These are phyloP conservation scores for Solanum hybrid DNA, from an alignment of 305 asterid species.

Conservation along the genomic window DNA sequence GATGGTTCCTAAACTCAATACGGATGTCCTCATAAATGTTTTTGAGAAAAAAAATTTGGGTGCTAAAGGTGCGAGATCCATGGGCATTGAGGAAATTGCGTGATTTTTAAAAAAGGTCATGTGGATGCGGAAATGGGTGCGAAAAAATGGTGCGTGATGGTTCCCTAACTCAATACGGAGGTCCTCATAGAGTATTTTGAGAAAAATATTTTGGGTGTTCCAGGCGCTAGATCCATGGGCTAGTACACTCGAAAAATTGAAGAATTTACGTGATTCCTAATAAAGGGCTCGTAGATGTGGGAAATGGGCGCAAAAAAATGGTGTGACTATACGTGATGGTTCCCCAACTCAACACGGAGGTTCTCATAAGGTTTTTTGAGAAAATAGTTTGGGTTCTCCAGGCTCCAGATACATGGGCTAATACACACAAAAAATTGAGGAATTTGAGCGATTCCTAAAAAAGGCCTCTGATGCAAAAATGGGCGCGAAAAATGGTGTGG, in stretches of 20 bases:
- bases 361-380: not conserved
- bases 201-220: not conserved
- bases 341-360: too few relatives aligned
- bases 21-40: not conserved
- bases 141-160: not conserved
- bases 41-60: not conserved
- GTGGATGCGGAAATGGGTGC: not conserved
- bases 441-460: not conserved
- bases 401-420: not conserved
- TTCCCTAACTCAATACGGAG: not conserved
- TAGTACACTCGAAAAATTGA: not conserved
- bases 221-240: not conserved
- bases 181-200: not conserved
- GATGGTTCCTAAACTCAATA: not conserved
- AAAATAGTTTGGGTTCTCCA: not conserved
- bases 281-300: not conserved
- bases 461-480: not conserved
- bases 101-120: too few relatives aligned
- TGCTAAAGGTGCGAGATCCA: too few relatives aligned
- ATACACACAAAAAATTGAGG: not conserved
- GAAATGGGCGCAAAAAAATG: too few relatives aligned
- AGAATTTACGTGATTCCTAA: not conserved
- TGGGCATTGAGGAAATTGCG: not conserved
- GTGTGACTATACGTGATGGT: not conserved
- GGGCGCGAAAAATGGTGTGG: not conserved